A percentile compares a stretch with the other conserved stretches of the same genome.
These are phyloP conservation scores for Mortierella claussenii DNA, from an alignment of 192 early-diverging fungal species.

Conservation along the genomic window DNA sequence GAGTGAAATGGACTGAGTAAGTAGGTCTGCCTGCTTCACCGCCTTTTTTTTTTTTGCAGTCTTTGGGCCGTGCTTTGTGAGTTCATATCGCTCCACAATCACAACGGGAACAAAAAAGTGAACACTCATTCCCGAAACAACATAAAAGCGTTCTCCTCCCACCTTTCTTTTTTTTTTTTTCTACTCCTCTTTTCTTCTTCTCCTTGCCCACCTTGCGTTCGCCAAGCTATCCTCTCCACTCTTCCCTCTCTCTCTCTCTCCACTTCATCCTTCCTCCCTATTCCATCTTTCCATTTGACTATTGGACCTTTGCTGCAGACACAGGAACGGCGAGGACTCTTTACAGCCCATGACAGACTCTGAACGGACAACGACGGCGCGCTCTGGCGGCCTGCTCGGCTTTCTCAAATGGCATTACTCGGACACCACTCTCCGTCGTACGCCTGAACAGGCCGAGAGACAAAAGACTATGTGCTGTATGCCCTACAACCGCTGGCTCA, in stretches of 20 bases:
- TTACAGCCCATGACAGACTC: not conserved
- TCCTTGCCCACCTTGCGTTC: not conserved
- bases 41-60: too few relatives aligned
- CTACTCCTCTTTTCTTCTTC: not conserved
- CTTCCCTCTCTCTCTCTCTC: not conserved
- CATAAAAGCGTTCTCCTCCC: too few relatives aligned
- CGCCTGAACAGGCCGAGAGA: slow-evolving; percentile 62
- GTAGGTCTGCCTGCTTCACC: too few relatives aligned
- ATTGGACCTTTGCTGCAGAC: not conserved
- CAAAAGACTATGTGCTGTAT: slow-evolving; percentile 57
- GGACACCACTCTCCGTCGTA: slow-evolving; percentile 69
- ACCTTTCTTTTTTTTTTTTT: slow-evolving; percentile 1
- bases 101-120: too few relatives aligned
- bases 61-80: too few relatives aligned
- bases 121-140: too few relatives aligned
- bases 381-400: too few relatives aligned
- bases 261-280: not conserved
- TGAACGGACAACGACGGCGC: not conserved
- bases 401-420: slow-evolving; percentile 26
- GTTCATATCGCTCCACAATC: too few relatives aligned
- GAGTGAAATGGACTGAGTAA: too few relatives aligned
- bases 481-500: slow-evolving; percentile 72
- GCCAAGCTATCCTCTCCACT: not conserved
- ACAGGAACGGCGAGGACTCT: not conserved
- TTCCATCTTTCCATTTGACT: not conserved